Conservation (phyloP, 306 rosid genomes). For the Cucumis hystrix region DNA sequence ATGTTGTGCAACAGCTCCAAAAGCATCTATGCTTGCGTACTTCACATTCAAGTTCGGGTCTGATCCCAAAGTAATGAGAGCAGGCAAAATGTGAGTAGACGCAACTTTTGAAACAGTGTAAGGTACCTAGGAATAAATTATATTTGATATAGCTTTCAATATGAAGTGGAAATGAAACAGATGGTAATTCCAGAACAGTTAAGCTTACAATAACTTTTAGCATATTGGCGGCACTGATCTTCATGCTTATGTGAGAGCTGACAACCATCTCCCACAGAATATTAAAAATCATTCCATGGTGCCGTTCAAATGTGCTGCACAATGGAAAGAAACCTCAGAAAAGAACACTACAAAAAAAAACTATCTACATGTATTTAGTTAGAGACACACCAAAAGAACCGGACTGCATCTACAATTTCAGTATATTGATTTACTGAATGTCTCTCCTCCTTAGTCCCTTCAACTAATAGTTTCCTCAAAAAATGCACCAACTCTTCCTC, state of each 20-base stretch:
- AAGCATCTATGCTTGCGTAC: slow-evolving; percentile 90
- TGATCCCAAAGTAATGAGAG: slow-evolving; percentile 87
- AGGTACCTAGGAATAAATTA: slow-evolving; percentile 44
- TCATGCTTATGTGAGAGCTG: slow-evolving; percentile 61
- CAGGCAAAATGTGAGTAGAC: slow-evolving; percentile 86
- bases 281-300: slow-evolving; percentile 63
- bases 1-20: slow-evolving; percentile 92
- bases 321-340: slow-evolving; percentile 13
- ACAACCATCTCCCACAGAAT: slow-evolving; percentile 99
- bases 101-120: slow-evolving; percentile 84
- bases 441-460: slow-evolving; percentile 37
- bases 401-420: slow-evolving; percentile 81
- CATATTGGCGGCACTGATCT: slow-evolving; percentile 71
- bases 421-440: slow-evolving; percentile 35
- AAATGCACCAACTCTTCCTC: slow-evolving; percentile 42
- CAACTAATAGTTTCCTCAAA: slow-evolving; percentile 68
- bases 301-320: slow-evolving; percentile 69
- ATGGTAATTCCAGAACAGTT: slow-evolving; percentile 6
- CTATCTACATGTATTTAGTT: background rate
- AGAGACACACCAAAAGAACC: slow-evolving; percentile 71
- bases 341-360: slow-evolving; percentile 6
- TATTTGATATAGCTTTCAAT: slow-evolving; percentile 11
- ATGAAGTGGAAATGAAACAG: slow-evolving; percentile 16
- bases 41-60: slow-evolving; percentile 81
- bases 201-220: slow-evolving; percentile 72